Conservation (phyloP, 2,329 filamentous ascomycete genomes). For the Thielaviopsis euricoi region DNA sequence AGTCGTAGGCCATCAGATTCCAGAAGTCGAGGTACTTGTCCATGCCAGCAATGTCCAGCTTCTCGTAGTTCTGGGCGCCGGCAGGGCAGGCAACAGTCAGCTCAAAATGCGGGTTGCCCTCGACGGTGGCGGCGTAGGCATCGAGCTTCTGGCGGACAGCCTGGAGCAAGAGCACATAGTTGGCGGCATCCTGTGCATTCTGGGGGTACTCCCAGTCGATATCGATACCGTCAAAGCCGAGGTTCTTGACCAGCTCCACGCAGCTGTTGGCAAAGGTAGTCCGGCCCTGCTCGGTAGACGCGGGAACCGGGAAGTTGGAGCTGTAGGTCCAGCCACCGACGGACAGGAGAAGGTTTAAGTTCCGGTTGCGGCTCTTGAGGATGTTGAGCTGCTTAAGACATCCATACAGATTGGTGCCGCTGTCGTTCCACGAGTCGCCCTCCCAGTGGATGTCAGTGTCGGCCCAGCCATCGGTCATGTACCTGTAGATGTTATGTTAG, state of each 20-base stretch:
- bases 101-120: conserved; percentile 36
- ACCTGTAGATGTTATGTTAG: conserved; percentile 16
- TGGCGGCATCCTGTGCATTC: conserved; percentile 32
- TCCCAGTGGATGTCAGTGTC: conserved; percentile 60
- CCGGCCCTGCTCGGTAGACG: conserved; percentile 53
- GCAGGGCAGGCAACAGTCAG: conserved; percentile 49
- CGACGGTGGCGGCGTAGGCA: conserved; percentile 31
- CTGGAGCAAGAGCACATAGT: conserved; percentile 43
- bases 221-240: conserved; percentile 61
- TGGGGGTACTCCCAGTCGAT: conserved; percentile 56
- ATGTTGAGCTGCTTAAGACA: conserved; percentile 79
- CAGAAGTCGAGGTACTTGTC: conserved; percentile 53
- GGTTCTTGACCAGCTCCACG: conserved; percentile 59
- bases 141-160: conserved; percentile 42
- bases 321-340: conserved; percentile 92
- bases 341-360: conserved; percentile 70
- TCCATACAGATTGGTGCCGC: conserved; percentile 69
- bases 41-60: conserved; percentile 47
- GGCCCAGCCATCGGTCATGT: conserved; percentile 45
- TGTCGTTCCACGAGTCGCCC: conserved; percentile 52
- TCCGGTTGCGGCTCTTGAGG: conserved; percentile 63
- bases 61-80: conserved; percentile 43
- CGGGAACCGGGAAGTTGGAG: conserved; percentile 61
- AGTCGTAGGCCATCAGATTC: conserved; percentile 84
- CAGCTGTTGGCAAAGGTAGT: conserved; percentile 55